These are phyloP conservation scores for Gymnopilus junonius DNA, from an alignment of 768 basidiomycete species.

Conservation along the genomic window DNA sequence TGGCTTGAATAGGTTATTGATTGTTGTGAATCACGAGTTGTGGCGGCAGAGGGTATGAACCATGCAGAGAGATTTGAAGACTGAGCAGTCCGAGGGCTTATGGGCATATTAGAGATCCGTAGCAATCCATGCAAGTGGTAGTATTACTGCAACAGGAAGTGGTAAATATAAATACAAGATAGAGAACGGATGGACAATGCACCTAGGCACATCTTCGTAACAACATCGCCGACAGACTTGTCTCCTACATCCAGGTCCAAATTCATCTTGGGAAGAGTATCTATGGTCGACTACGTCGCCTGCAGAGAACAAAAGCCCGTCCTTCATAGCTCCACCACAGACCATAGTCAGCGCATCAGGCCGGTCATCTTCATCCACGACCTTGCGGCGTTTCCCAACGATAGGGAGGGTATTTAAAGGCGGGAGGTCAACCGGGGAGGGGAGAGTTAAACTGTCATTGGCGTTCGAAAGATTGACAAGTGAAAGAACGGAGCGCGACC, in stretches of 20 bases:
- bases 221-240: conserved; percentile 49
- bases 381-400: conserved; percentile 31
- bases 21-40: not conserved
- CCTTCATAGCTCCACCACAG: not conserved
- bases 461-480: conserved; percentile 31
- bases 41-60: not conserved
- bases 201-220: conserved; percentile 47
- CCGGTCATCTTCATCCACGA: conserved; percentile 25
- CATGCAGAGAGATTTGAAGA: not conserved
- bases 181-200: conserved; percentile 6
- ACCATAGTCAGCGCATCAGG: not conserved
- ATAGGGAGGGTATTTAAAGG: not conserved
- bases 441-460: conserved; percentile 16
- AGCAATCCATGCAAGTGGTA: conserved; percentile 45
- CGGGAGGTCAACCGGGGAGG: conserved; percentile 6
- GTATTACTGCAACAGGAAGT: conserved; percentile 30
- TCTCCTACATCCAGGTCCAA: conserved; percentile 43
- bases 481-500: conserved; percentile 27
- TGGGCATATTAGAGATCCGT: conserved; percentile 16
- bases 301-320: not conserved
- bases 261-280: conserved; percentile 24
- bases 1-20: not conserved
- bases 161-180: not conserved
- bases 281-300: conserved; percentile 10
- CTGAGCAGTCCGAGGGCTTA: not conserved